Conservation (phyloP, 805 yeast genomes). For the Metschnikowia amazonensis region DNA sequence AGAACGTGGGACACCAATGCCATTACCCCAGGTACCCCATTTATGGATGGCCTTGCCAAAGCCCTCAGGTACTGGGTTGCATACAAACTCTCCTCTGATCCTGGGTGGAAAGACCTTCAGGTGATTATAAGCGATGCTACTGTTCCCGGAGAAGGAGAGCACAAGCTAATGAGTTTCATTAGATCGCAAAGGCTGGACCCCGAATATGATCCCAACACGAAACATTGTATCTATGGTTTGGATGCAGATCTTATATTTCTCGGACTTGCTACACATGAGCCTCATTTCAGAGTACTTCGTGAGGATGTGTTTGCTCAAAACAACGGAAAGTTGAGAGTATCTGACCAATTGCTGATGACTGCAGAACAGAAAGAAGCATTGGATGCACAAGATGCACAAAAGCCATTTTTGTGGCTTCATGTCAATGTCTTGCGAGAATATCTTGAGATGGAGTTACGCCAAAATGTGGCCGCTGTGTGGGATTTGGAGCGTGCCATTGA, state of each 20-base stretch:
- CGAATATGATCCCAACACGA: slow-evolving; percentile 84
- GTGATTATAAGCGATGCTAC: slow-evolving; percentile 92
- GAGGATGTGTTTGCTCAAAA: slow-evolving; percentile 91
- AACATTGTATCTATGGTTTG: slow-evolving; percentile 94
- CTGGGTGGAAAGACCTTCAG: slow-evolving; percentile 89
- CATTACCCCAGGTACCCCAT: slow-evolving; percentile 98
- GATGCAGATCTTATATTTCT: slow-evolving; percentile 97
- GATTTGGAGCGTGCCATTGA: slow-evolving; percentile 95
- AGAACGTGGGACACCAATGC: slow-evolving; percentile 93
- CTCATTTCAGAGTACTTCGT: slow-evolving; percentile 87
- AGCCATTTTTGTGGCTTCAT: slow-evolving; percentile 94
- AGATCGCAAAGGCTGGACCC: slow-evolving; percentile 86
- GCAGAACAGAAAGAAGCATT: slow-evolving; percentile 50
- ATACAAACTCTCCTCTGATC: slow-evolving; percentile 80
- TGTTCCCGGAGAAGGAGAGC: slow-evolving; percentile 99
- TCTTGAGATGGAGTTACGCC: slow-evolving; percentile 76
- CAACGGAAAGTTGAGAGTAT: slow-evolving; percentile 45
- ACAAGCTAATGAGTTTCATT: slow-evolving; percentile 93
- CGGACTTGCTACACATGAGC: slow-evolving; percentile 97
- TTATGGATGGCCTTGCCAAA: slow-evolving; percentile 84
- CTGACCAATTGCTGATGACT: slow-evolving; percentile 54
- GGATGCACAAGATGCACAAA: slow-evolving; percentile 46
- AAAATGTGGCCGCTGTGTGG: slow-evolving; percentile 65
- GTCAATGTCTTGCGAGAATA: slow-evolving; percentile 85
- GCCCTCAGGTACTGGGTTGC: slow-evolving; percentile 90